Evolutionary conservation across 345 rosid genomes (phyloP).

Genomic region (Reutealis trisperma): DNA sequence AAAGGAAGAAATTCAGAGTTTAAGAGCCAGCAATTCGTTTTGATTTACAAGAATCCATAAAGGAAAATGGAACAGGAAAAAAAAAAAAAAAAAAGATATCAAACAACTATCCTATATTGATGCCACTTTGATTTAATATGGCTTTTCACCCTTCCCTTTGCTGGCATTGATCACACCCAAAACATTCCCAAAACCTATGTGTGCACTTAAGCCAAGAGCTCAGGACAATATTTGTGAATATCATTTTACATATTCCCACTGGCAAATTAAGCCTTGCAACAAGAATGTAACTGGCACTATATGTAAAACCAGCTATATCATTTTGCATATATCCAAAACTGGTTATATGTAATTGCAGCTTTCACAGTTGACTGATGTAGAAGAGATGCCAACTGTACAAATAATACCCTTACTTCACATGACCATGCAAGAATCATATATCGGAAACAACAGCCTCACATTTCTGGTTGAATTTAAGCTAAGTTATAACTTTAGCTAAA

Average conservation of each 20-base stretch:
- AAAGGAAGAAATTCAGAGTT: neutral
- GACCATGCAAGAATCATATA: neutral
- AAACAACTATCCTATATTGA: neutral
- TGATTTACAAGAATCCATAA: neutral
- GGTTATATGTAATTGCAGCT: neutral
- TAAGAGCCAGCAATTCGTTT: neutral
- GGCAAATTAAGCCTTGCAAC: neutral
- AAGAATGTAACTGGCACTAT: neutral
- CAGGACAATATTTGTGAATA: neutral
- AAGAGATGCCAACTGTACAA: neutral
- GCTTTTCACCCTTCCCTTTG: neutral
- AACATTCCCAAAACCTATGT: neutral
- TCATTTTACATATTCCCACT: neutral
- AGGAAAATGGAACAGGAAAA: neutral
- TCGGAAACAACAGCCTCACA: slow-evolving; percentile 4
- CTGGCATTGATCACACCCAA: neutral
- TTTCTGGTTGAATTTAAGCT: neutral
- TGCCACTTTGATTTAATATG: slow-evolving; percentile 2
- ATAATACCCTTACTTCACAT: neutral
- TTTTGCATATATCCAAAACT: too few species aligned
- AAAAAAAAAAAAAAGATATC: neutral
- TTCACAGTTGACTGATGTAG: neutral
- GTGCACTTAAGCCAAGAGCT: neutral
- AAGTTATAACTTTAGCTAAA: neutral
- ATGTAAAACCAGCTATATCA: slow-evolving; percentile 1